phyloP scores from a whole-genome alignment of 495 filamentous ascomycete genomes.

The Neurospora sublineolata region DNA sequence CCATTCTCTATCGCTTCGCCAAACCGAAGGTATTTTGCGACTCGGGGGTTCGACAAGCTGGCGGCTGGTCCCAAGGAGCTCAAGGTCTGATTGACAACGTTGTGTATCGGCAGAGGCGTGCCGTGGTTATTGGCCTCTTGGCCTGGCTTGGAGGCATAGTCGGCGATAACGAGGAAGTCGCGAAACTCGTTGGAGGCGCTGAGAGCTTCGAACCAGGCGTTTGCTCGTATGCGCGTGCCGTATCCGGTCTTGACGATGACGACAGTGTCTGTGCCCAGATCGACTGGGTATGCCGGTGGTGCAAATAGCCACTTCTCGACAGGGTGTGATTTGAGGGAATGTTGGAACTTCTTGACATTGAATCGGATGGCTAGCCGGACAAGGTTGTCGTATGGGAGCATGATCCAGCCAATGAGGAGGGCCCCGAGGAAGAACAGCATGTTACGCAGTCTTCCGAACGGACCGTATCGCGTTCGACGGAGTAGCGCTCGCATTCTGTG shows the following conservation, averaged over 20 bases:
- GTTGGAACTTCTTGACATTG: constrained; percentile 5
- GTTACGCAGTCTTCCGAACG: neutral
- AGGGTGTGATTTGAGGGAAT: neutral
- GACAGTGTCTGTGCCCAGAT: constrained; percentile 24
- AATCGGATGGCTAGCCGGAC: constrained; percentile 13
- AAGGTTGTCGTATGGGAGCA: constrained; percentile 16
- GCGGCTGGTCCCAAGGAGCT: neutral
- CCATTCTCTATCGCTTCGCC: constrained; percentile 23
- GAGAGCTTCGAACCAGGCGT: constrained; percentile 27
- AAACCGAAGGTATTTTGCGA: constrained; percentile 27
- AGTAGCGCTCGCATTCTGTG: neutral
- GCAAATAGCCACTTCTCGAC: constrained; percentile 12
- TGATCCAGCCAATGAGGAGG: constrained; percentile 6
- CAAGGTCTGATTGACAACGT: constrained; percentile 26
- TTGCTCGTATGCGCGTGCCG: constrained; percentile 26
- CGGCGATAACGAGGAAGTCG: constrained; percentile 30
- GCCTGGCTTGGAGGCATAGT: constrained; percentile 17
- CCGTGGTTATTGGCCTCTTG: constrained; percentile 4
- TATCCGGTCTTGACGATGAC: constrained; percentile 38
- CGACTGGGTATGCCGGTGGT: constrained; percentile 14
- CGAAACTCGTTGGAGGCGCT: constrained; percentile 13
- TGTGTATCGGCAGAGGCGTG: constrained; percentile 20
- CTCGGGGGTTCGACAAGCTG: constrained; percentile 14
- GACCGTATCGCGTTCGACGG: neutral
- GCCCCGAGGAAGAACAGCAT: neutral